These are phyloP conservation scores for Endogone sp. DNA, from an alignment of 192 early-diverging fungal species.

Conservation along the genomic window DNA sequence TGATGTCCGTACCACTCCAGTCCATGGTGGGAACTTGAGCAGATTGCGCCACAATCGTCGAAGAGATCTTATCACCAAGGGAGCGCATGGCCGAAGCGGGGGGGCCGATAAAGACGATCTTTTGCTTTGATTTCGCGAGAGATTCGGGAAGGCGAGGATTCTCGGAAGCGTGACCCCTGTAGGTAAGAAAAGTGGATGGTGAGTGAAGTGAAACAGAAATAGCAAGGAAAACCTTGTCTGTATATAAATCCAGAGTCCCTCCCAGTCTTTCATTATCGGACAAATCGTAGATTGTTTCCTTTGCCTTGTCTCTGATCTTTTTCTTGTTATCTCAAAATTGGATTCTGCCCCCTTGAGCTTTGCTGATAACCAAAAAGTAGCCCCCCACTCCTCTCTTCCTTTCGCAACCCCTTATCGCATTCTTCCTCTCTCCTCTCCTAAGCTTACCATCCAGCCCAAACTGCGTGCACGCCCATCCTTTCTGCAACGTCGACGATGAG, in stretches of 20 bases:
- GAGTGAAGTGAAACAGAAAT: conserved; percentile 1
- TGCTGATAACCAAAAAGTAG: no score
- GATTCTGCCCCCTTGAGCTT: no score
- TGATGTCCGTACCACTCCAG: conserved; percentile 91
- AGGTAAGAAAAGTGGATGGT: not conserved
- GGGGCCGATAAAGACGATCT: conserved; percentile 95
- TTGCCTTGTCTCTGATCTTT: no score
- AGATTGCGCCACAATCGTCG: conserved; percentile 97
- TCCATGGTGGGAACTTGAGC: conserved; percentile 95
- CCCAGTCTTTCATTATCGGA: not conserved
- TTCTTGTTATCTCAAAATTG: no score
- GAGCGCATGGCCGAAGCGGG: conserved; percentile 96
- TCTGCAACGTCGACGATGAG: conserved; percentile 98
- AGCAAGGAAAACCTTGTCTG: conserved; percentile 7
- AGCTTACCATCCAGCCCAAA: conserved; percentile 92
- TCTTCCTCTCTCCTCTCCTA: not conserved
- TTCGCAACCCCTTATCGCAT: conserved; percentile 1
- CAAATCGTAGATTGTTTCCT: not conserved
- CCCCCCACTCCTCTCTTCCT: no score
- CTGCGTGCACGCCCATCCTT: conserved; percentile 90
- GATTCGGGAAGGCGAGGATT: conserved; percentile 94
- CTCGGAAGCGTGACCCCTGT: conserved; percentile 96
- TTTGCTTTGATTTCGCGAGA: conserved; percentile 73
- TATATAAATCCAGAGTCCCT: not conserved
- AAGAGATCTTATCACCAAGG: conserved; percentile 99